A percentile compares a stretch with the other conserved stretches of the same genome.
Evolutionary conservation across 2,329 filamentous ascomycete genomes (phyloP).

Genomic region (Remersonia thermophila): DNA sequence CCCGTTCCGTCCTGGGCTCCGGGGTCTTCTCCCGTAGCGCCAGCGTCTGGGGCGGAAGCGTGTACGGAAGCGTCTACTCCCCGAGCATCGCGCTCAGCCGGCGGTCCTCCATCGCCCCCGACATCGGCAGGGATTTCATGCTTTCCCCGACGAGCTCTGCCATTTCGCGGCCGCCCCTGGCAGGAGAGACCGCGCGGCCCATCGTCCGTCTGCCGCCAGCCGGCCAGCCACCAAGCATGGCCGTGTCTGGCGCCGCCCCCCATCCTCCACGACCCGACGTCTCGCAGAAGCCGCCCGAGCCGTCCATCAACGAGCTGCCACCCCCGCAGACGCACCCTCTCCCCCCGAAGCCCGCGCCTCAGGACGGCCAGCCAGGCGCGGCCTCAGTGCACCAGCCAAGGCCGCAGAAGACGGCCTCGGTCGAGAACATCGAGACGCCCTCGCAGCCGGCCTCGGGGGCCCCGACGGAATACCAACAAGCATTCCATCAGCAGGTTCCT

Average conservation of each 20-base stretch:
- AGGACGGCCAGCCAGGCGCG: conserved; percentile 40
- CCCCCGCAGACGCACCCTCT: conserved; percentile 47
- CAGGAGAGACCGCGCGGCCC: conserved; percentile 52
- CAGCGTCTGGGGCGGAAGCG: conserved; percentile 64
- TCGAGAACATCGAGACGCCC: conserved; percentile 84
- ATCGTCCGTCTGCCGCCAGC: conserved; percentile 71
- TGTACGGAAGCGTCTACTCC: conserved; percentile 62
- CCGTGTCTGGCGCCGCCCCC: too few relatives aligned
- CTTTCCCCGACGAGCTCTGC: conserved; percentile 72
- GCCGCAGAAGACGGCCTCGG: conserved; percentile 86
- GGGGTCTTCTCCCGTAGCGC: conserved; percentile 63
- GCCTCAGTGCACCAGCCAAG: conserved; percentile 85
- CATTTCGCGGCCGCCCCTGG: conserved; percentile 53
- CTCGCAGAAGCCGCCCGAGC: conserved; percentile 15
- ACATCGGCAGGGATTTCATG: conserved; percentile 57
- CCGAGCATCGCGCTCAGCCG: conserved; percentile 82
- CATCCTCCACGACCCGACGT: conserved; percentile 17
- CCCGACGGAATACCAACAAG: conserved; percentile 53
- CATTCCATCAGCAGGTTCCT: conserved; percentile 92
- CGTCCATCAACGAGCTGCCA: conserved; percentile 39
- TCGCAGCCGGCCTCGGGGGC: conserved; percentile 35
- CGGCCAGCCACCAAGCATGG: too few relatives aligned
- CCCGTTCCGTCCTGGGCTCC: conserved; percentile 57
- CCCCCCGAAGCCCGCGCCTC: conserved; percentile 44
- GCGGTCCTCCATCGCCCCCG: conserved; percentile 64